Evolutionary conservation across 1,139 yeast species (phyloP), one percentile per base, ranked within the genome.

Genomic region (Kodamaea fungicola): DNA sequence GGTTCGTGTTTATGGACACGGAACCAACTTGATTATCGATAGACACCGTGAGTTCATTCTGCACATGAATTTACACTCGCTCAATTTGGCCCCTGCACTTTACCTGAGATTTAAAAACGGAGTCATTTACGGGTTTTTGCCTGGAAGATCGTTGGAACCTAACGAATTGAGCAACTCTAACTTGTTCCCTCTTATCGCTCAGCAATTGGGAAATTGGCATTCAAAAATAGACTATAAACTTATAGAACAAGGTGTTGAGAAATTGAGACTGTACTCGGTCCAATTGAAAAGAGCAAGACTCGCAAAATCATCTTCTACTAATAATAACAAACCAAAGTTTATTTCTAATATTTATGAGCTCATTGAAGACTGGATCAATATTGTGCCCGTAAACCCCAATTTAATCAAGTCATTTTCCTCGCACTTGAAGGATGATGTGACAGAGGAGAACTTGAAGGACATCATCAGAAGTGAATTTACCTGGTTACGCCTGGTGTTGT

Each of bases 161-260:
- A 61, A 62, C 12, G 86, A 83, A 47, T 62, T 84, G 41, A 62
- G 74, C 34, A 54, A 70, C 37, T 64, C 65, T 3, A 50, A 55
- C 13, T 51, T 83, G 23, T 80, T 69, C 57, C 79, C 77, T 0
- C 67, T 77, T 23, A 78, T 85, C 28, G 84, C 92, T 0, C 77
- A 76, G 38, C 77, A 78, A 42, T 66, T 85, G 40, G 92, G 89
- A 1, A 77, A 80, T 44, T 82, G 90, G 88, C 95, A 85, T 56
- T 59, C 64, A 7, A 57, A 60, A 28, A 66, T 76, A 7, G 58
- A 71, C 42, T 61, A 70, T 16, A 59, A 62, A 32, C 63, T 62
- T 10, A 77, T 82, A 28, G 76, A 78, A 39, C 64, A 62, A 28
- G 78, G 81, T 3, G 68, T 80, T n/a, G 62, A 60, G 32, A 71